A percentile compares a stretch with the other conserved stretches of the same genome.
These are phyloP conservation scores for Byssoonygena ceratinophila DNA, from an alignment of 2,329 filamentous ascomycete genomes.

Conservation along the genomic window DNA sequence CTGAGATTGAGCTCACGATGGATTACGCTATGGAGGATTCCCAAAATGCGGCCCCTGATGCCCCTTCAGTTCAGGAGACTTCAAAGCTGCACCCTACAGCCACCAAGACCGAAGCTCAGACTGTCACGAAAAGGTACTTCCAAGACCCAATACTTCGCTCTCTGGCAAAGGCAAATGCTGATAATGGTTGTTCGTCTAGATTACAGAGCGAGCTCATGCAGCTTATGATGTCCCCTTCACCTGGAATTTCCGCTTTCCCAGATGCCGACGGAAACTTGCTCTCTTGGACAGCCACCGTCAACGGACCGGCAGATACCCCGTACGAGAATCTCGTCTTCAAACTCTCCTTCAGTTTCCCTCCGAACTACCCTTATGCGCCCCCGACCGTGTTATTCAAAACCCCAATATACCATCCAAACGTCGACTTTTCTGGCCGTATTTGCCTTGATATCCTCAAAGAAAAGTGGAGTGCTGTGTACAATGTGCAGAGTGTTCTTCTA, in stretches of 20 bases:
- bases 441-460: constrained; percentile 98
- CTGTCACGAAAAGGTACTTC: constrained; percentile 63
- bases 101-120: constrained; percentile 56
- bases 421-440: constrained; percentile 93
- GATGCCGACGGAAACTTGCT: constrained; percentile 81
- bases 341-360: constrained; percentile 79
- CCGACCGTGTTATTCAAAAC: constrained; percentile 95
- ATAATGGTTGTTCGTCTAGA: constrained; percentile 49
- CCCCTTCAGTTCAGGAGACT: constrained; percentile 41
- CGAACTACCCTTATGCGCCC: constrained; percentile 84
- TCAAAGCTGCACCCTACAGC: constrained; percentile 49
- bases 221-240: constrained; percentile 89
- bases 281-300: constrained; percentile 87
- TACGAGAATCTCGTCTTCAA: constrained; percentile 85
- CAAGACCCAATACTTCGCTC: background rate
- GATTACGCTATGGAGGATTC: constrained; percentile 50
- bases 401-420: constrained; percentile 97
- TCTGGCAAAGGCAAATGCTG: background rate
- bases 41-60: constrained; percentile 58
- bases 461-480: constrained; percentile 97
- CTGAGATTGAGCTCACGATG: constrained; percentile 29
- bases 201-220: constrained; percentile 97
- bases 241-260: constrained; percentile 90
- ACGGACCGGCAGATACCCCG: constrained; percentile 80
- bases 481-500: constrained; percentile 83